These are phyloP conservation scores for Coemansia sp. DNA, from an alignment of 192 early-diverging fungal species.

Conservation along the genomic window DNA sequence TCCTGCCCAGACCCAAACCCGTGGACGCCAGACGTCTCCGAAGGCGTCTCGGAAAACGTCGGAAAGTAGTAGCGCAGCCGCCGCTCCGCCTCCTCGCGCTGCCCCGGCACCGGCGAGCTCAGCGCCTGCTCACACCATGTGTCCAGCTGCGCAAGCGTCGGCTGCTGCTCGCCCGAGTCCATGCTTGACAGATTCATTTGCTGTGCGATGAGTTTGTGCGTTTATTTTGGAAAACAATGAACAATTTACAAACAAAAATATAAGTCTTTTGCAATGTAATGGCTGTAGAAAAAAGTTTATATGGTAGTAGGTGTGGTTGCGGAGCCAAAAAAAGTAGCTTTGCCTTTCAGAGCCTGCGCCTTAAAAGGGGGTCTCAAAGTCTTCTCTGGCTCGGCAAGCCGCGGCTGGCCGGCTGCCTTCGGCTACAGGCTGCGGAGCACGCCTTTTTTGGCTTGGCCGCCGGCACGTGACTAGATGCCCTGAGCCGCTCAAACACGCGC, in stretches of 20 bases:
- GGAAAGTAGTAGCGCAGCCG: constrained; percentile 76
- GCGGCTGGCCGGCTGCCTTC: too few relatives aligned
- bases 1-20: constrained; percentile 35
- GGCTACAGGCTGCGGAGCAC: too few relatives aligned
- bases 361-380: too few relatives aligned
- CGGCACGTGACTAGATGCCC: too few relatives aligned
- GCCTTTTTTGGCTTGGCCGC: too few relatives aligned
- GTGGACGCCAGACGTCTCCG: constrained; percentile 38
- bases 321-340: too few relatives aligned
- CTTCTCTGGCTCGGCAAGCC: too few relatives aligned
- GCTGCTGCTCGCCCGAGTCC: constrained; percentile 22
- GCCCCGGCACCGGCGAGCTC: constrained; percentile 57
- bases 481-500: too few relatives aligned
- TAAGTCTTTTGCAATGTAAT: background rate
- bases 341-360: too few relatives aligned
- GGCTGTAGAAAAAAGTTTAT: too few relatives aligned
- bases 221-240: too few relatives aligned
- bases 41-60: constrained; percentile 67
- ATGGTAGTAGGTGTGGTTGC: too few relatives aligned
- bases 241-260: background rate
- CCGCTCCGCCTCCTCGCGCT: constrained; percentile 65
- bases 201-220: background rate
- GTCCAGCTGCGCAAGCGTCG: constrained; percentile 53
- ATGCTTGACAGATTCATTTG: constrained; percentile 19
- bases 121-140: constrained; percentile 63